Percentiles rank a stretch among this genome's conserved stretches.
Conservation (phyloP, 192 early-diverging fungal genomes). For the Entrophospora sp. region DNA sequence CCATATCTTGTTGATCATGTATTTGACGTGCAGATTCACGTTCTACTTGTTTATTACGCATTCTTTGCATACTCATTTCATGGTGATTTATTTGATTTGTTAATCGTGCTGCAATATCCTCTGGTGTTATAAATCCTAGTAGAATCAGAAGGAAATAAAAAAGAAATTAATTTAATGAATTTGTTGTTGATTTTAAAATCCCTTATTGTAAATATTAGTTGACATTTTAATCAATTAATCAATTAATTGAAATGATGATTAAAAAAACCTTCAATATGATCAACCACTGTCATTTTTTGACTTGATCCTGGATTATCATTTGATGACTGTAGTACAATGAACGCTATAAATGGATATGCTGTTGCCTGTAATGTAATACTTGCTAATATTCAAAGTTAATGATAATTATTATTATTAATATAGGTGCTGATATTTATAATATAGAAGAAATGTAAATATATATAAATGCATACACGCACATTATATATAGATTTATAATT, state of each 20-base stretch:
- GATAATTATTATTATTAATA: too few relatives aligned
- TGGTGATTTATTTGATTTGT: conserved; percentile 44
- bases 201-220: background rate
- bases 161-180: too few relatives aligned
- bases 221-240: background rate
- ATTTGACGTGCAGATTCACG: conserved; percentile 67
- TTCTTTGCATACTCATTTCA: conserved; percentile 46
- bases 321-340: conserved; percentile 51
- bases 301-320: conserved; percentile 25
- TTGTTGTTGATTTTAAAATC: too few relatives aligned
- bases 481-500: background rate
- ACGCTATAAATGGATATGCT: conserved; percentile 72
- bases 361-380: conserved; percentile 63
- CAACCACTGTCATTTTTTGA: conserved; percentile 55
- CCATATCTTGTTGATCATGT: conserved; percentile 78
- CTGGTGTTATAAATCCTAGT: conserved; percentile 32
- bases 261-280: conserved; percentile 57
- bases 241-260: background rate
- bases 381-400: conserved; percentile 30
- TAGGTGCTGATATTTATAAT: too few relatives aligned
- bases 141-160: too few relatives aligned
- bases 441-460: background rate
- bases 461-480: background rate
- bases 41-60: conserved; percentile 55
- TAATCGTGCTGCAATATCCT: conserved; percentile 42